Conservation (phyloP, 768 basidiomycete genomes). For the Boletus tomentosulus region DNA sequence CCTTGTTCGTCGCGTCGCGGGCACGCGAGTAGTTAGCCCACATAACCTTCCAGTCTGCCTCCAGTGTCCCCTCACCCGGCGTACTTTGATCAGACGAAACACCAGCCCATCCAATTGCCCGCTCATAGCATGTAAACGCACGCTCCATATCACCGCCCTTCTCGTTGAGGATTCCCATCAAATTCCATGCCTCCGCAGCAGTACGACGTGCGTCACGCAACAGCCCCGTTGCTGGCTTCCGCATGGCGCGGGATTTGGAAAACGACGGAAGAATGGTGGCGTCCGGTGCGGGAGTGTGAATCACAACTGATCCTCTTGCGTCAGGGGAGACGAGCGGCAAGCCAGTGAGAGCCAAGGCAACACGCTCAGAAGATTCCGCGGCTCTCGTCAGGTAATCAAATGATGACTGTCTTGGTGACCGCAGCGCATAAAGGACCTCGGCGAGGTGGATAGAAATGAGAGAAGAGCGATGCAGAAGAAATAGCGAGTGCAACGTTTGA, state of each 20-base stretch:
- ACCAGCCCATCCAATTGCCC: slow-evolving; percentile 68
- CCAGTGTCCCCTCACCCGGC: slow-evolving; percentile 50
- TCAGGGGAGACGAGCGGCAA: slow-evolving; percentile 34
- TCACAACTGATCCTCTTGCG: slow-evolving; percentile 31
- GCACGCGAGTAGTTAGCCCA: slow-evolving; percentile 58
- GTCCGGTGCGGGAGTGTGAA: slow-evolving; percentile 37
- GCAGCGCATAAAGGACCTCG: slow-evolving; percentile 59
- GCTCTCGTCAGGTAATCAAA: slow-evolving; percentile 57
- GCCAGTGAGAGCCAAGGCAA: slow-evolving; percentile 51
- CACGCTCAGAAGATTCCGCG: slow-evolving; percentile 64
- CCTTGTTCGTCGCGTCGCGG: slow-evolving; percentile 26
- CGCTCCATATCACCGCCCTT: slow-evolving; percentile 28
- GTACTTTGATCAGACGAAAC: slow-evolving; percentile 34
- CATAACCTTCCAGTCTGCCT: slow-evolving; percentile 58
- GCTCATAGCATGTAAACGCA: slow-evolving; percentile 62
- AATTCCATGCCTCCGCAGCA: slow-evolving; percentile 72
- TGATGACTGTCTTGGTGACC: slow-evolving; percentile 40
- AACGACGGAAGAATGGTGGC: slow-evolving; percentile 42
- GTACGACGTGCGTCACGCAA: slow-evolving; percentile 68
- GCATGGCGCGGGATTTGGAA: slow-evolving; percentile 46
- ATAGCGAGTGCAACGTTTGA: slow-evolving; percentile 59
- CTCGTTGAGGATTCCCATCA: slow-evolving; percentile 67
- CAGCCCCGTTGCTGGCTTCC: slow-evolving; percentile 50
- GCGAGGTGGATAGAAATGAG: slow-evolving; percentile 69
- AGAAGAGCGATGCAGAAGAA: slow-evolving; percentile 70